Evolutionary conservation across 805 yeast genomes (phyloP).

Genomic region (Candida pini): DNA sequence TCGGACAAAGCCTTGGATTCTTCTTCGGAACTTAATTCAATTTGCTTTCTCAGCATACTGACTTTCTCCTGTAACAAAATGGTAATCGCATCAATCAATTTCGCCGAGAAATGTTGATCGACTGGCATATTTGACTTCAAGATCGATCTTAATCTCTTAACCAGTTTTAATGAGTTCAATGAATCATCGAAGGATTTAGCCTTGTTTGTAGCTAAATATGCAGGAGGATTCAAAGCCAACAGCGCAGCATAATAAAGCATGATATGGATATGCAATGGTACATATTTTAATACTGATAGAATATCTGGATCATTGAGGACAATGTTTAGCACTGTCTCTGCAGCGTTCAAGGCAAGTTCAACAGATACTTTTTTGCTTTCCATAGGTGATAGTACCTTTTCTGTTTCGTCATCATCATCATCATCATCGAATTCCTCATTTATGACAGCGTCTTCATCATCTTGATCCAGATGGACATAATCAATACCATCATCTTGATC

Average conservation of each 20-base stretch:
- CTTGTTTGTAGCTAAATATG: constrained; percentile 20
- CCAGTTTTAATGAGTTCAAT: constrained; percentile 35
- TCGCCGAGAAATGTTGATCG: constrained; percentile 45
- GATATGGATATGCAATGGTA: constrained; percentile 68
- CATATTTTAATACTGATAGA: constrained; percentile 48
- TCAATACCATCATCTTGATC: constrained; percentile 13
- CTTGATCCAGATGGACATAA: constrained; percentile 26
- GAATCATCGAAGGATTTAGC: constrained; percentile 22
- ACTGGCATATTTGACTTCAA: constrained; percentile 44
- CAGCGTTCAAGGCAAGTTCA: constrained; percentile 56
- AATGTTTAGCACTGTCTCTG: constrained; percentile 53
- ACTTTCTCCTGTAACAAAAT: constrained; percentile 25
- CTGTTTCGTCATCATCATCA: constrained; percentile 5
- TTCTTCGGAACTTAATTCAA: constrained; percentile 5
- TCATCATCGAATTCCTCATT: constrained; percentile 13
- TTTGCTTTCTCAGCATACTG: constrained; percentile 17
- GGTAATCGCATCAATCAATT: constrained; percentile 31
- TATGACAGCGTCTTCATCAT: constrained; percentile 25
- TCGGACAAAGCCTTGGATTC: constrained; percentile 5
- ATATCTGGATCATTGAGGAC: constrained; percentile 58
- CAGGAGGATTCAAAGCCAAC: constrained; percentile 45
- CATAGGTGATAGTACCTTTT: constrained; percentile 19
- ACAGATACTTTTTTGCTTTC: constrained; percentile 26
- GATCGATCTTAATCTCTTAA: constrained; percentile 38
- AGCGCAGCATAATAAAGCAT: constrained; percentile 67